Evolutionary conservation across 139 green algal species (phyloP), one percentile per base, ranked within the genome.

Genomic region (Chlorella sp.): DNA sequence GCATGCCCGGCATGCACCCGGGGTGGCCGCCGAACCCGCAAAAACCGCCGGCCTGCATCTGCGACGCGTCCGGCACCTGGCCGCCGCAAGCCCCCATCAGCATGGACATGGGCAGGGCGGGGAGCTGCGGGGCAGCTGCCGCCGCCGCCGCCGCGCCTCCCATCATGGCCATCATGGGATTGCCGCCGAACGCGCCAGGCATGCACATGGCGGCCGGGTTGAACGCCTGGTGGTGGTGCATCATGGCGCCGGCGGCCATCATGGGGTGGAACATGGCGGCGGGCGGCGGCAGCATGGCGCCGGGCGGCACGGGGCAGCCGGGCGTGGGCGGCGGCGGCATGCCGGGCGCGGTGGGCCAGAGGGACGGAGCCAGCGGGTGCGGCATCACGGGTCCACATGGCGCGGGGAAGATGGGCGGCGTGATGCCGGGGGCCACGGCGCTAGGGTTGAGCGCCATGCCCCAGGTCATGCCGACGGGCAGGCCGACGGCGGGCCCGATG

Each of bases 391-490:
- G 26, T 2, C 14, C 5, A 29, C 35, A 34, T 26, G 35, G 35
- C 4, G 34, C 24, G 1, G 34, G 65, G 35, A 71, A 71, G 65
- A 71, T 71, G 65, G 65, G 65, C 5, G 65, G 65, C 2, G 34
- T 71, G 65, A 79, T 62, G 27, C 74, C 74, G 20, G 74, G 67
- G 1, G 35, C 74, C 1, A 59, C 49, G 17, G 74, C 67, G 2
- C 74, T 65, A 22, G 49, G 71, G 74, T 61, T 61, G 3, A 74
- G 31, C 36, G 74, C 67, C 67, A 79, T 71, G 24, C 74, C 74
- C 74, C 74, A 79, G 14, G 67, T 67, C 60, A 71, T 74, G 26
- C 74, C 74, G 10, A 24, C 27, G n/a, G 27, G 59, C 24, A 74
- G 33, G 31, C 35, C n/a, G n/a, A n/a, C n/a, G n/a, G n/a, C n/a